These are phyloP conservation scores for Rhododendron williamsianum DNA, from an alignment of 148 eudicot genomes.

Conservation along the genomic window DNA sequence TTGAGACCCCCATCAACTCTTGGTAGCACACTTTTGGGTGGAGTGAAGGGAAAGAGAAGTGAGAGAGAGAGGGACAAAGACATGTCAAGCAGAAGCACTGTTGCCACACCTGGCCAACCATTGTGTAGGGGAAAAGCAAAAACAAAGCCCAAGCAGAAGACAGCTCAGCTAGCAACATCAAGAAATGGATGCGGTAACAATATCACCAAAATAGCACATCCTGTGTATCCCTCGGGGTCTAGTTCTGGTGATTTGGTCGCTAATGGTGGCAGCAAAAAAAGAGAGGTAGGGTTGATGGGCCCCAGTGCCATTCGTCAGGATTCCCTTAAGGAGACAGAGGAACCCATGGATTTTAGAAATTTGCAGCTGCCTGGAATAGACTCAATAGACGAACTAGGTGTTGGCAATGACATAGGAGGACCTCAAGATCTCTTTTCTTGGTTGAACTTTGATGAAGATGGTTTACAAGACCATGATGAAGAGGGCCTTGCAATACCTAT, in stretches of 20 bases:
- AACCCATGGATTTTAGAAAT: conserved; percentile 26
- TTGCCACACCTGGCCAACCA: conserved; percentile 44
- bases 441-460: conserved; percentile 37
- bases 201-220: background rate
- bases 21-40: conserved; percentile 44
- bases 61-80: conserved; percentile 51
- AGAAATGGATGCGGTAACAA: conserved; percentile 25
- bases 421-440: conserved; percentile 5
- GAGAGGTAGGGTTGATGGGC: conserved; percentile 10
- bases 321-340: conserved; percentile 23
- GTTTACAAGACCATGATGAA: conserved; percentile 41
- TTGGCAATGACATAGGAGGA: conserved; percentile 4
- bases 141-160: conserved; percentile 81
- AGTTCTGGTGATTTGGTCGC: conserved; percentile 16
- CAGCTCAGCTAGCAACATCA: conserved; percentile 54
- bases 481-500: conserved; percentile 49
- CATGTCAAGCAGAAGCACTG: conserved; percentile 18
- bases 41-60: conserved; percentile 81
- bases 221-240: background rate
- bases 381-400: conserved; percentile 4
- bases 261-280: conserved; percentile 12
- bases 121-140: conserved; percentile 67
- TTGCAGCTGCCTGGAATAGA: conserved; percentile 33
- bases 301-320: conserved; percentile 16
- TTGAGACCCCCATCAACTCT: conserved; percentile 36